A percentile compares a stretch with the other conserved stretches of the same genome.
Evolutionary conservation across 2,329 filamentous ascomycete species (phyloP).

Genomic region (Colletotrichum scovillei): DNA sequence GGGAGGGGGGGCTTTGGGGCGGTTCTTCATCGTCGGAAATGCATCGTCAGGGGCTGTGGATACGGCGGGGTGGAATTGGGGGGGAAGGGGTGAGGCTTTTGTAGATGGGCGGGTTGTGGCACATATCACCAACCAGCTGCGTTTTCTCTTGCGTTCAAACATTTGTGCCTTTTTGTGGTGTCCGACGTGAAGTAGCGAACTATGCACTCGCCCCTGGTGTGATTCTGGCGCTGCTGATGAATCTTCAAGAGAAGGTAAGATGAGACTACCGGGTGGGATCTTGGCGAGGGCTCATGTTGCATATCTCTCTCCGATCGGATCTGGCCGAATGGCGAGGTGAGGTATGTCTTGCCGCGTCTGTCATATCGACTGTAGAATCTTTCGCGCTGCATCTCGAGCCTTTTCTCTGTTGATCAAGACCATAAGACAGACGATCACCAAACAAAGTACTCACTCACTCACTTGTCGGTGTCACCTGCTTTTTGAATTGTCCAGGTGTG

Average conservation of each 20-base stretch:
- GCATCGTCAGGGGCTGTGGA: constrained; percentile 26
- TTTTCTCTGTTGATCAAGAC: not conserved
- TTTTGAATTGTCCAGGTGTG: not conserved
- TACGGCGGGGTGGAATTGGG: constrained; percentile 13
- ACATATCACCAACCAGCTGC: constrained; percentile 35
- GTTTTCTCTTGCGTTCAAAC: constrained; percentile 20
- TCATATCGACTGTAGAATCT: not conserved
- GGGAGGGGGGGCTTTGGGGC: not conserved
- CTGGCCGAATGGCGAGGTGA: not conserved
- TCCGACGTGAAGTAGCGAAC: not conserved
- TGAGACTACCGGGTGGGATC: not conserved
- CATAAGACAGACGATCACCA: not conserved
- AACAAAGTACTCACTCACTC: not conserved
- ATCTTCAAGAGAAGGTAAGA: not conserved
- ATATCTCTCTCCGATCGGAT: not conserved
- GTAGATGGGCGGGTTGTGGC: constrained; percentile 33
- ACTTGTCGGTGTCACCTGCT: not conserved
- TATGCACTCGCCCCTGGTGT: not conserved
- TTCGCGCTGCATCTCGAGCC: not conserved
- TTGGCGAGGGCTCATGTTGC: not conserved
- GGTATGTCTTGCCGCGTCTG: not conserved
- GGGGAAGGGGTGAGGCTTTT: constrained; percentile 13
- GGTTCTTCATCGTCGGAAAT: constrained; percentile 22
- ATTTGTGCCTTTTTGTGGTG: no score
- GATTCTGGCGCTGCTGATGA: not conserved